These are phyloP conservation scores for Prosopis cineraria DNA, from an alignment of 306 rosid genomes.

Conservation along the genomic window DNA sequence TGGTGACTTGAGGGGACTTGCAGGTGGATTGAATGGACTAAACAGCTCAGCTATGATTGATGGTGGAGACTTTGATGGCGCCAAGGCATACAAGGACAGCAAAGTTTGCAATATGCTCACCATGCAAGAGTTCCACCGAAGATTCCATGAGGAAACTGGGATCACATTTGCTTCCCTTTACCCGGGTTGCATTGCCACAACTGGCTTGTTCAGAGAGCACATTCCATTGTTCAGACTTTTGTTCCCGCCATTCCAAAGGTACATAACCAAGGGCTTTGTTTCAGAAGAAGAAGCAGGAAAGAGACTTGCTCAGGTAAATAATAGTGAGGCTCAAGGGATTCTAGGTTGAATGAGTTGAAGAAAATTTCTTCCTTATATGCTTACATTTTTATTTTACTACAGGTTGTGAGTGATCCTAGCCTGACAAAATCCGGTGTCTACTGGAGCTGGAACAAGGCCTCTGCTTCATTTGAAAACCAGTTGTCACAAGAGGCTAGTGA, in stretches of 20 bases:
- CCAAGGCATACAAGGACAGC: slow-evolving; percentile 99
- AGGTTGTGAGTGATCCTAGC: slow-evolving; percentile 97
- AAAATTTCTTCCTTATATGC: slow-evolving; percentile 18
- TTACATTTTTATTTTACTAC: slow-evolving; percentile 28
- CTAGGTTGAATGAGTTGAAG: slow-evolving; percentile 6
- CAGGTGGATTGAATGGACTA: slow-evolving; percentile 81
- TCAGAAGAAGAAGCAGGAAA: slow-evolving; percentile 98
- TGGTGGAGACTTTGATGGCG: slow-evolving; percentile 94
- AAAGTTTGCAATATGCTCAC: slow-evolving; percentile 98
- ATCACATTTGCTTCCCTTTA: slow-evolving; percentile 89
- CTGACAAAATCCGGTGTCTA: slow-evolving; percentile 96
- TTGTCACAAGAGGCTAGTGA: slow-evolving; percentile 92
- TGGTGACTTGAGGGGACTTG: slow-evolving; percentile 94
- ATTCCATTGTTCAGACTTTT: slow-evolving; percentile 88
- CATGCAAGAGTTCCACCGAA: slow-evolving; percentile 91
- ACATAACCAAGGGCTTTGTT: slow-evolving; percentile 92
- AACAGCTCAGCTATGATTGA: slow-evolving; percentile 93
- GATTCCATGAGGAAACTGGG: slow-evolving; percentile 91
- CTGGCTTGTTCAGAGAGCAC: slow-evolving; percentile 96
- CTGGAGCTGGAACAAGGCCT: slow-evolving; percentile 97
- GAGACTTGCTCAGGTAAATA: slow-evolving; percentile 94
- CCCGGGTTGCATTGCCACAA: slow-evolving; percentile 98
- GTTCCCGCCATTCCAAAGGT: slow-evolving; percentile 98
- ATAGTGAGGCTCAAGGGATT: background rate
- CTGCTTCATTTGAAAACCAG: slow-evolving; percentile 95